A percentile compares a stretch with the other conserved stretches of the same genome.
These are phyloP conservation scores for Exophiala sp. DNA, from an alignment of 2,329 filamentous ascomycete species.

Conservation along the genomic window DNA sequence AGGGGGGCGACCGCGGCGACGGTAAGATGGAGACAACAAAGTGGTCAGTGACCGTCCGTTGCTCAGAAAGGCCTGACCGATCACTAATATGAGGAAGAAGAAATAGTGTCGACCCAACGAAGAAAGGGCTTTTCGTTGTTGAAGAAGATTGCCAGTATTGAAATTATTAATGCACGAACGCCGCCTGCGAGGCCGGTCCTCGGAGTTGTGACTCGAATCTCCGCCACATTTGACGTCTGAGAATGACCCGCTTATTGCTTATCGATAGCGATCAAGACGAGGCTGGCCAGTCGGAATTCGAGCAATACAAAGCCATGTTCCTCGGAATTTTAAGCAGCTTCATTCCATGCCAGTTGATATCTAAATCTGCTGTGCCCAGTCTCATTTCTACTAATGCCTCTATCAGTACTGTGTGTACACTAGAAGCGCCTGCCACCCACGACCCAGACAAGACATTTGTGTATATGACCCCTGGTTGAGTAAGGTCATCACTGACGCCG, in stretches of 20 bases:
- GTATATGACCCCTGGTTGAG: no score
- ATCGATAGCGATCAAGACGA: not conserved
- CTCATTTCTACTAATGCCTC: no score
- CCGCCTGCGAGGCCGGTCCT: not conserved
- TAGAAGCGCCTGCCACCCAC: no score
- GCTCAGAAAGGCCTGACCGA: not conserved
- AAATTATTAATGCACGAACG: not conserved
- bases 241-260: not conserved
- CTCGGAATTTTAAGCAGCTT: no score
- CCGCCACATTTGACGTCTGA: not conserved
- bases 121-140: not conserved
- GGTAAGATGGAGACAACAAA: not conserved
- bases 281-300: not conserved
- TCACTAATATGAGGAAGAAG: not conserved
- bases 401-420: no score
- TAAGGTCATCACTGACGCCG: no score
- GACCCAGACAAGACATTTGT: no score
- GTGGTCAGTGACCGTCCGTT: not conserved
- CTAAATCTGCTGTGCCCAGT: no score
- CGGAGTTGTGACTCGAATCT: not conserved
- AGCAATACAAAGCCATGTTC: not conserved
- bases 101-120: not conserved
- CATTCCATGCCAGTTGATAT: no score
- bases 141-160: not conserved
- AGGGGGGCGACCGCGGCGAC: slow-evolving; percentile 9